Percentiles rank a stretch among this genome's conserved stretches.
phyloP scores from a whole-genome alignment of 805 yeast species.

The Ogataea henricii region DNA sequence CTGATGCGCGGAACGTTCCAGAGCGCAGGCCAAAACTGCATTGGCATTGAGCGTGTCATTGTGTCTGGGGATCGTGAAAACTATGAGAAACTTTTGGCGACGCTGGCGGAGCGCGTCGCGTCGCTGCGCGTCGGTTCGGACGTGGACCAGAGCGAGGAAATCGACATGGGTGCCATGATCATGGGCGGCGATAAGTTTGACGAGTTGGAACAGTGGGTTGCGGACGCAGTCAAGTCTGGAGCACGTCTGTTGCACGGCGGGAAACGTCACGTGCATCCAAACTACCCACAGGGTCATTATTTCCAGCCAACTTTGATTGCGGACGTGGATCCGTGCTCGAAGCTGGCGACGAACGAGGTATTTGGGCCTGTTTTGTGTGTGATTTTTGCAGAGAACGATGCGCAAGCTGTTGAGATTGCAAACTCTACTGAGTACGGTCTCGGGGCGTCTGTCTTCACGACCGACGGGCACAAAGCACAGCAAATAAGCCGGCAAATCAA shows the following conservation, averaged over 20 bases:
- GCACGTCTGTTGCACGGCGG: constrained; percentile 86
- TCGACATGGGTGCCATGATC: constrained; percentile 96
- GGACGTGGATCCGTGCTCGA: constrained; percentile 77
- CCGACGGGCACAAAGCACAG: constrained; percentile 55
- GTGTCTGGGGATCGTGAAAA: constrained; percentile 61
- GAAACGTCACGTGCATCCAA: constrained; percentile 76
- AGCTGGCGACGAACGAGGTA: constrained; percentile 84
- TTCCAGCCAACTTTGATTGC: constrained; percentile 87
- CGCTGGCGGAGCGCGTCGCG: constrained; percentile 58
- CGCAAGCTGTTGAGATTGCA: constrained; percentile 74
- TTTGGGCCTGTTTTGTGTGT: constrained; percentile 90
- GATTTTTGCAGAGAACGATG: constrained; percentile 66
- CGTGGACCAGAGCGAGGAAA: constrained; percentile 84
- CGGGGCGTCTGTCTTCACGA: constrained; percentile 89
- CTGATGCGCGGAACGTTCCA: constrained; percentile 95
- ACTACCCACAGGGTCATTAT: constrained; percentile 93
- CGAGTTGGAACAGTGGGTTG: constrained; percentile 62
- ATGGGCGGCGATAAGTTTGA: constrained; percentile 70
- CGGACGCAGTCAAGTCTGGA: constrained; percentile 77
- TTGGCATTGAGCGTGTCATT: constrained; percentile 93
- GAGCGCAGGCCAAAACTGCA: constrained; percentile 97
- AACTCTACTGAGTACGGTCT: constrained; percentile 87
- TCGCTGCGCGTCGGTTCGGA: constrained; percentile 81
- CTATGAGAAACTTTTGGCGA: constrained; percentile 62
- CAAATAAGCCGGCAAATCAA: constrained; percentile 63